Percentiles rank a stretch among this genome's conserved stretches.
Conservation (phyloP, 2,329 filamentous ascomycete genomes). For the Monilinia polystroma region DNA sequence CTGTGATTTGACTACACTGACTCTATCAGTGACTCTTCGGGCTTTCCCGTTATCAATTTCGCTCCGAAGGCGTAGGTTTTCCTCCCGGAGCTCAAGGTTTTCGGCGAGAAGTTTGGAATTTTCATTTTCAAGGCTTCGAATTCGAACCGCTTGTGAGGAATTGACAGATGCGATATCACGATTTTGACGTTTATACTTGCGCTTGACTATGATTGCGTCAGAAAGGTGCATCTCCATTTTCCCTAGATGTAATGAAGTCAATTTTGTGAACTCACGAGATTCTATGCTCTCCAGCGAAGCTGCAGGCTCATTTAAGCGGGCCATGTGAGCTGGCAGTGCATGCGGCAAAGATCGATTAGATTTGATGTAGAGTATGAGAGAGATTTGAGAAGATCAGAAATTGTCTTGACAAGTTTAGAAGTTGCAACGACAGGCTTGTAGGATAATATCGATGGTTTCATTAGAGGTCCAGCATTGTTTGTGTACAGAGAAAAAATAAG, state of each 20-base stretch:
- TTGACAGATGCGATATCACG: conserved; percentile 79
- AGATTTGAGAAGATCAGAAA: conserved; percentile 5
- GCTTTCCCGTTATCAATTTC: conserved; percentile 62
- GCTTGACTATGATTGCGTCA: conserved; percentile 59
- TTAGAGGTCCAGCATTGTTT: not conserved
- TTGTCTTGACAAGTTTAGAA: conserved; percentile 9
- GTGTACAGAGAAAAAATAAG: conserved; percentile 21
- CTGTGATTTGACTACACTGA: conserved; percentile 66
- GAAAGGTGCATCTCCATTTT: conserved; percentile 18
- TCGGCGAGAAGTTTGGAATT: conserved; percentile 73
- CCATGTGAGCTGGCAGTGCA: conserved; percentile 53
- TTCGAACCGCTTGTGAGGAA: conserved; percentile 72
- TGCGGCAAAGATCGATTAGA: conserved; percentile 30
- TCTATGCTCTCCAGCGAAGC: conserved; percentile 69
- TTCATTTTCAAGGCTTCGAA: conserved; percentile 74
- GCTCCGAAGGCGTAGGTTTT: conserved; percentile 67
- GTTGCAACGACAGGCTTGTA: conserved; percentile 1
- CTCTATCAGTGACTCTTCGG: conserved; percentile 62
- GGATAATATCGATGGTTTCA: conserved; percentile 1
- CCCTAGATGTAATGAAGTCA: not conserved
- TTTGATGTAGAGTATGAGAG: not conserved
- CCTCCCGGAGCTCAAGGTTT: conserved; percentile 70
- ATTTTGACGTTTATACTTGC: conserved; percentile 79
- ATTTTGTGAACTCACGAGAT: conserved; percentile 54
- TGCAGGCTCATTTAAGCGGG: conserved; percentile 74